Evolutionary conservation across 1,284 basidiomycete species (phyloP).

Genomic region (Pseudozyma hubeiensis): DNA sequence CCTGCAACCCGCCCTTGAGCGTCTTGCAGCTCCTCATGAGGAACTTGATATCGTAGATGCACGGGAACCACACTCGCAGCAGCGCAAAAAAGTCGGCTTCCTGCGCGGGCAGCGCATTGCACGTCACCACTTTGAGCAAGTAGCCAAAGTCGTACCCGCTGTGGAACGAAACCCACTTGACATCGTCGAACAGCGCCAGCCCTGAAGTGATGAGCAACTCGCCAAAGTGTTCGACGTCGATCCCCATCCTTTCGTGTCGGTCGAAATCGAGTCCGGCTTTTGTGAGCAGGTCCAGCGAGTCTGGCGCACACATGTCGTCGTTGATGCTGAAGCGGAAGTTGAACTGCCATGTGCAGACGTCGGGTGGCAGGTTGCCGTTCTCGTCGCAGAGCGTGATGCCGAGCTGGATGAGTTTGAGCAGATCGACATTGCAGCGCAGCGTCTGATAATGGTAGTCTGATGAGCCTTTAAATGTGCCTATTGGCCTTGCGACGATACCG

Average conservation of each 20-base stretch:
- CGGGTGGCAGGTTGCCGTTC: slow-evolving; percentile 83
- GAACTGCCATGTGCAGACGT: slow-evolving; percentile 96
- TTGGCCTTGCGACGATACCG: slow-evolving; percentile 95
- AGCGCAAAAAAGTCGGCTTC: slow-evolving; percentile 92
- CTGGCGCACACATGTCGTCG: slow-evolving; percentile 97
- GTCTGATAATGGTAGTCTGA: slow-evolving; percentile 99
- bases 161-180: slow-evolving; percentile 98
- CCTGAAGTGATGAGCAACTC: slow-evolving; percentile 97
- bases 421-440: slow-evolving; percentile 93
- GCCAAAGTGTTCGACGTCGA: slow-evolving; percentile 93
- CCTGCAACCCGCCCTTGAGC: slow-evolving; percentile 92
- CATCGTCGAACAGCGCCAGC: slow-evolving; percentile 86
- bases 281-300: slow-evolving; percentile 92
- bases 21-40: slow-evolving; percentile 89
- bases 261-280: slow-evolving; percentile 97
- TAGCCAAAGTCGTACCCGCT: slow-evolving; percentile 99
- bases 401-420: slow-evolving; percentile 96
- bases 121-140: slow-evolving; percentile 93
- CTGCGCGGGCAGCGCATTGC: slow-evolving; percentile 83
- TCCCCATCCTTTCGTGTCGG: slow-evolving; percentile 90
- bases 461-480: slow-evolving; percentile 94
- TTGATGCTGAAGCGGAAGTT: slow-evolving; percentile 93
- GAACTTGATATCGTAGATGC: slow-evolving; percentile 97
- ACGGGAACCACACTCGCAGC: slow-evolving; percentile 92
- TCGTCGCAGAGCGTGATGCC: slow-evolving; percentile 94